Conservation (phyloP, 805 yeast species). For the Yamadazyma phyllophila region DNA sequence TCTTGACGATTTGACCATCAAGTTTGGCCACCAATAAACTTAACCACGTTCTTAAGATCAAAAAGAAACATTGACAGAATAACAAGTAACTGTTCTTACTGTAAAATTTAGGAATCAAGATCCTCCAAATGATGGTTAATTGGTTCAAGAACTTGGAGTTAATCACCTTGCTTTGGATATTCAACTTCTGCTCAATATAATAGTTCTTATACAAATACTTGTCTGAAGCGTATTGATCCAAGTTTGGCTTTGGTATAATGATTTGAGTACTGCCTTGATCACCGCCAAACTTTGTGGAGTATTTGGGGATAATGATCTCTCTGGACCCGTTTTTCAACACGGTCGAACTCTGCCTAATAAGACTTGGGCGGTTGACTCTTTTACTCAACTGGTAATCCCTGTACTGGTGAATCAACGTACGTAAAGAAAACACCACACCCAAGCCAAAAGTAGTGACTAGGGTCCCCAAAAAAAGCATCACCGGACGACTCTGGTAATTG, state of each 20-base stretch:
- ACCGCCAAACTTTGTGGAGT: slow-evolving; percentile 23
- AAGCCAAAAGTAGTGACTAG: slow-evolving; percentile 40
- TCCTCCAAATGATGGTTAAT: slow-evolving; percentile 71
- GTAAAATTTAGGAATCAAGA: slow-evolving; percentile 69
- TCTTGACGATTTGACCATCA: slow-evolving; percentile 90
- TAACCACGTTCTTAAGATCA: slow-evolving; percentile 82
- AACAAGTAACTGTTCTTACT: slow-evolving; percentile 67
- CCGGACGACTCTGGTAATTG: slow-evolving; percentile 43
- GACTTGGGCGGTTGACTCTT: slow-evolving; percentile 29
- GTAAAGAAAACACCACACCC: slow-evolving; percentile 31
- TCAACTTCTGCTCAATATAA: slow-evolving; percentile 29
- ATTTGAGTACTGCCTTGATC: slow-evolving; percentile 33
- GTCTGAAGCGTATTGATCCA: slow-evolving; percentile 55
- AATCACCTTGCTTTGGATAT: slow-evolving; percentile 30
- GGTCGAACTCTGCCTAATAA: slow-evolving; percentile 42
- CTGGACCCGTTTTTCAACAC: slow-evolving; percentile 46
- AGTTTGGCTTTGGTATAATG: slow-evolving; percentile 45
- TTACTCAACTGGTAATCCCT: slow-evolving; percentile 27
- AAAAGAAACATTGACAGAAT: slow-evolving; percentile 67
- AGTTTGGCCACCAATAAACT: slow-evolving; percentile 81
- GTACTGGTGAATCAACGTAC: slow-evolving; percentile 28
- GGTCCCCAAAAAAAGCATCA: slow-evolving; percentile 39
- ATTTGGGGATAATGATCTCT: slow-evolving; percentile 46
- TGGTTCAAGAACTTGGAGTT: slow-evolving; percentile 72
- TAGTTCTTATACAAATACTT: slow-evolving; percentile 51